These are phyloP conservation scores for Trametopsis cervina DNA, from an alignment of 768 basidiomycete species.

Conservation along the genomic window DNA sequence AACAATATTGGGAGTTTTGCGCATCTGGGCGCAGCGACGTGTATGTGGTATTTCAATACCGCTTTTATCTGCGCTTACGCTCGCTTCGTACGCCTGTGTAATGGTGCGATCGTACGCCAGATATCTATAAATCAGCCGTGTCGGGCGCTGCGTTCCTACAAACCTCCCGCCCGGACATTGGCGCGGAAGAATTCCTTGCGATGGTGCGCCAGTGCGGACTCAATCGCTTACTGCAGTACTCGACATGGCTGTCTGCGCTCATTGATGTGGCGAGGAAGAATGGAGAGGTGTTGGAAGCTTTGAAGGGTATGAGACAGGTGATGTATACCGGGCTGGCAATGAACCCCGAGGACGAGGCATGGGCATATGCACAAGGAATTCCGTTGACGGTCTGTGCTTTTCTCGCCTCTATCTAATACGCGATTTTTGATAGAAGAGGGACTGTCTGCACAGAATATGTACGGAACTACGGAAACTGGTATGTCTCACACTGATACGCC, in stretches of 20 bases:
- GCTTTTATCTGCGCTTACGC: no score
- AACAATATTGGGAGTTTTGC: constrained; percentile 17
- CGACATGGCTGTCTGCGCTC: constrained; percentile 16
- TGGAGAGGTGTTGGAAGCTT: constrained; percentile 8
- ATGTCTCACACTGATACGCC: background rate
- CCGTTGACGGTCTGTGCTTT: constrained; percentile 11
- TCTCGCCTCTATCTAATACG: no score
- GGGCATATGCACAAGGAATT: constrained; percentile 16
- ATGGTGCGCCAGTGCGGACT: constrained; percentile 15
- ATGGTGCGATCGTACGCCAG: no score
- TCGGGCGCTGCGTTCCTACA: constrained; percentile 12
- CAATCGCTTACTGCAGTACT: constrained; percentile 15
- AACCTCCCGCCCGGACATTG: constrained; percentile 13
- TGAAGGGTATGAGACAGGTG: constrained; percentile 14
- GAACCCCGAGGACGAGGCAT: constrained; percentile 14
- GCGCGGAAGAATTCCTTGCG: constrained; percentile 12
- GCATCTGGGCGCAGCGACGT: constrained; percentile 12
- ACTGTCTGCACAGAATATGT: constrained; percentile 15
- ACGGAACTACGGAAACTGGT: constrained; percentile 15
- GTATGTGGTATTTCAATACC: no score
- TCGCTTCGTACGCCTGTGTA: no score
- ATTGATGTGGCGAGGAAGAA: constrained; percentile 11
- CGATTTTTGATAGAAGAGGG: no score
- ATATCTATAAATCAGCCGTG: constrained; percentile 6
- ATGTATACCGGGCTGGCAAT: constrained; percentile 15